A percentile compares a stretch with the other conserved stretches of the same genome.
Evolutionary conservation across 2,329 filamentous ascomycete genomes (phyloP).

Genomic region (Scedosporium apiospermum): DNA sequence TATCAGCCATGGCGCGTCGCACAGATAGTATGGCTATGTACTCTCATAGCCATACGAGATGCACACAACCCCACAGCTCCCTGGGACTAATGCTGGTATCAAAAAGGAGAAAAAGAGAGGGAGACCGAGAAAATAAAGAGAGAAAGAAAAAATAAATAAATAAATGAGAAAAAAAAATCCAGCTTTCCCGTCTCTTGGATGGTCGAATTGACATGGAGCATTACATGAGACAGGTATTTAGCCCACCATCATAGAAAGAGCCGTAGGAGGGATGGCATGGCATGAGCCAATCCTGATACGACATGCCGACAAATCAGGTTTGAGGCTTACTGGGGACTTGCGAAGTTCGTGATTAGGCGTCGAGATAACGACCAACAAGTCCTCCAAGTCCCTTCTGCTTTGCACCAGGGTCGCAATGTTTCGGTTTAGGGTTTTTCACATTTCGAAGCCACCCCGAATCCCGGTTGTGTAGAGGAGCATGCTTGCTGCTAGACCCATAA

Average conservation of each 20-base stretch:
- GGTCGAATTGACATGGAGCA: too few species aligned
- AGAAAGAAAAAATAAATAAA: too few species aligned
- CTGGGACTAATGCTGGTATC: not conserved
- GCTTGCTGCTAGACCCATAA: too few species aligned
- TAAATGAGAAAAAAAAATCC: too few species aligned
- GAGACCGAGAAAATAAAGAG: too few species aligned
- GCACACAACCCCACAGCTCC: not conserved
- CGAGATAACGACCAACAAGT: not conserved
- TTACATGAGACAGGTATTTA: too few species aligned
- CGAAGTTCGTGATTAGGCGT: not conserved
- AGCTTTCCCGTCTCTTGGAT: too few species aligned
- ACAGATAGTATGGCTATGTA: not conserved
- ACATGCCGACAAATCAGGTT: not conserved
- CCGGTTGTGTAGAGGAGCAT: too few species aligned
- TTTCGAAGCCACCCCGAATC: too few species aligned
- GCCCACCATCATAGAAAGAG: not conserved
- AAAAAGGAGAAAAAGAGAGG: too few species aligned
- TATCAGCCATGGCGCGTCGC: not conserved
- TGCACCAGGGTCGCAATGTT: too few species aligned
- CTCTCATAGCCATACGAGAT: not conserved
- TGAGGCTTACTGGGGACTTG: not conserved
- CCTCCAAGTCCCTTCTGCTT: not conserved
- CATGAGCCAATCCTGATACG: conserved; percentile 1
- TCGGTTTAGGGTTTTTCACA: too few species aligned
- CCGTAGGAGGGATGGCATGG: not conserved